phyloP scores from a whole-genome alignment of 192 early-diverging fungal genomes.

The Coemansia sp. region DNA sequence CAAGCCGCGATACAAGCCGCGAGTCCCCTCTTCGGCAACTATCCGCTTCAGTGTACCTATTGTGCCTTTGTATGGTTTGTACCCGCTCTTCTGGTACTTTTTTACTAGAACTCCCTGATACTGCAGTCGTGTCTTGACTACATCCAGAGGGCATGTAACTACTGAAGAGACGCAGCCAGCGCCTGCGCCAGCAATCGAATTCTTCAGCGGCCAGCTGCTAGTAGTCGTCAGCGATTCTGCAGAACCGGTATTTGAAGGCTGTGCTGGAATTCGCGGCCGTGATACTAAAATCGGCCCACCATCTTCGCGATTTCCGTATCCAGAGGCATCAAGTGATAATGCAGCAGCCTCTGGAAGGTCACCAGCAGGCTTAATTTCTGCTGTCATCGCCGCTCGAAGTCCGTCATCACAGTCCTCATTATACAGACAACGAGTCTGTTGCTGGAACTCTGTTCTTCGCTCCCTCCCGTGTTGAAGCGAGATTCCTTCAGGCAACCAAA shows the following conservation, averaged over 20 bases:
- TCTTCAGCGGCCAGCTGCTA: slow-evolving; percentile 56
- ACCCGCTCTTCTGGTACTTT: slow-evolving; percentile 20
- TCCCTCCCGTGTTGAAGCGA: slow-evolving; percentile 34
- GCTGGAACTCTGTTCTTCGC: not conserved
- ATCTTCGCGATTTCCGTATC: not conserved
- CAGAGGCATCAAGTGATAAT: not conserved
- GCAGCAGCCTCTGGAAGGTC: slow-evolving; percentile 27
- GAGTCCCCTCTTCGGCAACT: slow-evolving; percentile 76
- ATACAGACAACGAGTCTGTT: not conserved
- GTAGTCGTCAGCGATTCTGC: not conserved
- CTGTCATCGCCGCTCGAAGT: slow-evolving; percentile 17
- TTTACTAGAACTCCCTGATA: slow-evolving; percentile 64
- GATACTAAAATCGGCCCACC: not conserved
- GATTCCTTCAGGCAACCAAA: slow-evolving; percentile 40
- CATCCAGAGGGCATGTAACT: slow-evolving; percentile 88
- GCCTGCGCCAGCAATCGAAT: slow-evolving; percentile 78
- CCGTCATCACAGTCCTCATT: not conserved
- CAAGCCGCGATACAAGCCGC: slow-evolving; percentile 87
- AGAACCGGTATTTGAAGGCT: not conserved
- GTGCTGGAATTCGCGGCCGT: not conserved
- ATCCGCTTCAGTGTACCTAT: slow-evolving; percentile 69
- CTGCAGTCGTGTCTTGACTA: slow-evolving; percentile 91
- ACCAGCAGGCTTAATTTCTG: slow-evolving; percentile 27
- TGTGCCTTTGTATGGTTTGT: slow-evolving; percentile 51
- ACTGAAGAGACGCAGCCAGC: slow-evolving; percentile 79